phyloP scores from a whole-genome alignment of 2,329 filamentous ascomycete genomes.

The Phyllachora maydis region DNA sequence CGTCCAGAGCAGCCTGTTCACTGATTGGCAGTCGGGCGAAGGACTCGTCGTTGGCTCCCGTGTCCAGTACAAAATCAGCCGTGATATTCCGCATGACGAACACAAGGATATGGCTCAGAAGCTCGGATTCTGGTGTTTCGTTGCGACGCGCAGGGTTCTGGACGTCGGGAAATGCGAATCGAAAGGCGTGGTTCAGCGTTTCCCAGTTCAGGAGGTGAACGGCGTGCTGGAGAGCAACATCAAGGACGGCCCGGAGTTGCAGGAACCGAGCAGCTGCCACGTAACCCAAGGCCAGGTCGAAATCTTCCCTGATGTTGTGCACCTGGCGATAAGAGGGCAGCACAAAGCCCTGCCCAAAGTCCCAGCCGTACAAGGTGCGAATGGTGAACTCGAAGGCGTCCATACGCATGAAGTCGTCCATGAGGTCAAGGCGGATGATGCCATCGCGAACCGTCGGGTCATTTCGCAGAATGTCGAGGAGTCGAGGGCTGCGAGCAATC shows the following conservation, averaged over 20 bases:
- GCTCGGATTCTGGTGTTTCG: conserved; percentile 18
- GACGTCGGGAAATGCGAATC: conserved; percentile 11
- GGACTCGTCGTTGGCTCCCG: conserved; percentile 10
- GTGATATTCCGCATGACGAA: conserved; percentile 30
- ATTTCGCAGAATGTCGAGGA: conserved; percentile 10
- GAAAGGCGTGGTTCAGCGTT: conserved; percentile 9
- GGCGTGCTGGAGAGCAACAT: conserved; percentile 5
- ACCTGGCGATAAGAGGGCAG: conserved; percentile 8
- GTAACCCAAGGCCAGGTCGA: conserved; percentile 8
- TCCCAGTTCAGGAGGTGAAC: conserved; percentile 9
- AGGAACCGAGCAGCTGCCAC: conserved; percentile 6
- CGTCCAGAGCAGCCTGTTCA: conserved; percentile 1
- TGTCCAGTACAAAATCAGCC: conserved; percentile 29
- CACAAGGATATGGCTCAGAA: conserved; percentile 23
- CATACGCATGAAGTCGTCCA: conserved; percentile 29
- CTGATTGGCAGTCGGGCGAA: conserved; percentile 8
- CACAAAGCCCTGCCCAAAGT: conserved; percentile 14
- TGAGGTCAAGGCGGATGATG: conserved; percentile 22
- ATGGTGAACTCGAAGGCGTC: conserved; percentile 35
- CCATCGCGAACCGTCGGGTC: conserved; percentile 12
- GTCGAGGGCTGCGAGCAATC: conserved; percentile 27
- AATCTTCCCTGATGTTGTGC: conserved; percentile 5
- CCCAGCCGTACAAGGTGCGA: conserved; percentile 35
- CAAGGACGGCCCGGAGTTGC: conserved; percentile 4
- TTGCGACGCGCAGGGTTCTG: conserved; percentile 4